phyloP scores from a whole-genome alignment of 2,329 filamentous ascomycete species.

The Epicoccum nigrum region DNA sequence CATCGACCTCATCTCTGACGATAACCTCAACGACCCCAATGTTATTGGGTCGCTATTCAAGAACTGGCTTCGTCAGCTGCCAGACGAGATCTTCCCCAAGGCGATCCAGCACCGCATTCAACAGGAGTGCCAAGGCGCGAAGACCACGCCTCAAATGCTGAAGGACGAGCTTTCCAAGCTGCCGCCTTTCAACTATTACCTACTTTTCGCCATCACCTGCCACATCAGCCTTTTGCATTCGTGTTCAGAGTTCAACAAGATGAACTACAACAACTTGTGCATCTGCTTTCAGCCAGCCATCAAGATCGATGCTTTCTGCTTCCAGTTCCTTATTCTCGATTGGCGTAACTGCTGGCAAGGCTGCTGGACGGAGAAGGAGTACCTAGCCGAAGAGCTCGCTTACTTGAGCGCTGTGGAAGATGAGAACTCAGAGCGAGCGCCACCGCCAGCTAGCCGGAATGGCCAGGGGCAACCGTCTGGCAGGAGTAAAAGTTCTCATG shows the following conservation, averaged over 20 bases:
- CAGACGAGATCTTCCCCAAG: conserved; percentile 91
- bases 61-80: conserved; percentile 92
- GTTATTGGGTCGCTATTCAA: conserved; percentile 97
- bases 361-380: conserved; percentile 86
- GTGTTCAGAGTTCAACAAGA: conserved; percentile 95
- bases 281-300: conserved; percentile 98
- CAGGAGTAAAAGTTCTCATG: conserved; percentile 37
- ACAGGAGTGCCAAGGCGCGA: conserved; percentile 77
- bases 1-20: conserved; percentile 86
- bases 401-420: conserved; percentile 33
- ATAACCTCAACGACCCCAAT: conserved; percentile 93
- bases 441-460: conserved; percentile 31
- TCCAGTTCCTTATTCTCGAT: conserved; percentile 92
- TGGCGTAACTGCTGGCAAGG: conserved; percentile 98
- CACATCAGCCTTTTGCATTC: conserved; percentile 90
- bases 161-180: conserved; percentile 91
- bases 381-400: conserved; percentile 47
- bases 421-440: conserved; percentile 19
- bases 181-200: conserved; percentile 97
- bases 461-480: conserved; percentile 30
- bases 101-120: conserved; percentile 79
- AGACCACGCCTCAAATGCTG: conserved; percentile 80
- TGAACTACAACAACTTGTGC: conserved; percentile 94
- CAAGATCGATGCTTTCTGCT: conserved; percentile 93
- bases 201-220: conserved; percentile 95